Evolutionary conservation across 352 stramenopile genomes (phyloP).

Genomic region (Globisporangium polare): DNA sequence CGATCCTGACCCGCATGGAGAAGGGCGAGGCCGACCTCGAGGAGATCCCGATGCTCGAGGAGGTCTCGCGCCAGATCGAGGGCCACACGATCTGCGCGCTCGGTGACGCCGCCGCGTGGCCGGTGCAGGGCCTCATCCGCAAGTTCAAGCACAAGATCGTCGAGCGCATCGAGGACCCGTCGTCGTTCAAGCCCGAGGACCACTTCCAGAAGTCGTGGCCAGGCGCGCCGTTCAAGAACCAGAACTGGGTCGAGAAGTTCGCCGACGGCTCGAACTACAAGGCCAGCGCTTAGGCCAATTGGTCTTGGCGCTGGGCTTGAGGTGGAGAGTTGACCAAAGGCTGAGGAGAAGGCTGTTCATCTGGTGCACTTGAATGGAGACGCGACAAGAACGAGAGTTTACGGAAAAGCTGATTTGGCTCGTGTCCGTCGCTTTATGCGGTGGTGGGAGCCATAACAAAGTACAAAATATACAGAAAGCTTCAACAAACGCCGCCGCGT

Average conservation of each 20-base stretch:
- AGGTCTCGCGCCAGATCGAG: conserved; percentile 99
- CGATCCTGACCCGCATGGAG: conserved; percentile 98
- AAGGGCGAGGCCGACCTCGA: conserved; percentile 96
- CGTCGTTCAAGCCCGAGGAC: conserved; percentile 93
- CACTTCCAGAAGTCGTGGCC: conserved; percentile 95
- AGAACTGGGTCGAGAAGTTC: conserved; percentile 93
- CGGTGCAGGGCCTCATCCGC: conserved; percentile 98
- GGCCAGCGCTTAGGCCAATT: conserved; percentile 47
- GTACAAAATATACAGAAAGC: conserved; percentile 13
- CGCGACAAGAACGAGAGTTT: background rate
- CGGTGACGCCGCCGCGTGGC: conserved; percentile 98
- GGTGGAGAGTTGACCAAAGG: background rate
- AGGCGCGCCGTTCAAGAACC: conserved; percentile 94
- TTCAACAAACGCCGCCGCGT: background rate
- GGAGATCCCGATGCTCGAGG: conserved; percentile 99
- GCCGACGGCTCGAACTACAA: conserved; percentile 90
- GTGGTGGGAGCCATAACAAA: background rate
- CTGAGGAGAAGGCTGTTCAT: background rate
- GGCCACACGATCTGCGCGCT: conserved; percentile 99
- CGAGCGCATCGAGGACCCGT: conserved; percentile 96
- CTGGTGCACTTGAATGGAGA: background rate
- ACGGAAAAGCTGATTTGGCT: conserved; percentile 3
- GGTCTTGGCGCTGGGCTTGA: background rate
- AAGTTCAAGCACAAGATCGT: conserved; percentile 99
- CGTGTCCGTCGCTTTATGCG: background rate